Evolutionary conservation across 768 basidiomycete species (phyloP).

Genomic region (Suillus clintonianus): DNA sequence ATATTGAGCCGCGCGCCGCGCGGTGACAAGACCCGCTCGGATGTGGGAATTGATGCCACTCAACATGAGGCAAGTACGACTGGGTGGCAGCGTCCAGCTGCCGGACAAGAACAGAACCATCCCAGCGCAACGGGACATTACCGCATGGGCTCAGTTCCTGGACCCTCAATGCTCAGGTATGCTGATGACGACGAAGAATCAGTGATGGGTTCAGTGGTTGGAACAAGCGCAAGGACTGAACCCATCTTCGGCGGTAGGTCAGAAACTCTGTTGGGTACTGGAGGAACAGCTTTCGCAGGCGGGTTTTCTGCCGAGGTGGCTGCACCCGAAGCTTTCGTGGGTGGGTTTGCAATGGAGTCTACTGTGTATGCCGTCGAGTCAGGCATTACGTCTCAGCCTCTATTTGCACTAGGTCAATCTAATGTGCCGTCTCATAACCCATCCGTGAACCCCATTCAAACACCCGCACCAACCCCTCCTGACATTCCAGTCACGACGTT

Average conservation of each 20-base stretch:
- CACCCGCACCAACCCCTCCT: constrained; percentile 9
- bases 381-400: not conserved
- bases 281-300: not conserved
- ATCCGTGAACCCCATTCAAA: constrained; percentile 15
- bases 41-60: constrained; percentile 21
- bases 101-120: constrained; percentile 11
- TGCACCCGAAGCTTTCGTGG: not conserved
- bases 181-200: not conserved
- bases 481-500: not conserved
- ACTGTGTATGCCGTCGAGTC: constrained; percentile 1
- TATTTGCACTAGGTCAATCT: not conserved
- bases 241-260: not conserved
- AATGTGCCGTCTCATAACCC: not conserved
- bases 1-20: constrained; percentile 8
- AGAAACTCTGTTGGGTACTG: not conserved
- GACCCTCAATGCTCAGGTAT: constrained; percentile 8
- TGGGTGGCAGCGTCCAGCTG: constrained; percentile 2
- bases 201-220: not conserved
- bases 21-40: constrained; percentile 21
- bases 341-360: constrained; percentile 5
- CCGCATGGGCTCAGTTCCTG: not conserved
- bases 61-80: not conserved
- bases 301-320: not conserved
- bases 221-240: not conserved
- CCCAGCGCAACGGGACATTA: not conserved